Conservation (phyloP, 1,139 yeast genomes). For the Nadsonia starkeyi-henricii region DNA sequence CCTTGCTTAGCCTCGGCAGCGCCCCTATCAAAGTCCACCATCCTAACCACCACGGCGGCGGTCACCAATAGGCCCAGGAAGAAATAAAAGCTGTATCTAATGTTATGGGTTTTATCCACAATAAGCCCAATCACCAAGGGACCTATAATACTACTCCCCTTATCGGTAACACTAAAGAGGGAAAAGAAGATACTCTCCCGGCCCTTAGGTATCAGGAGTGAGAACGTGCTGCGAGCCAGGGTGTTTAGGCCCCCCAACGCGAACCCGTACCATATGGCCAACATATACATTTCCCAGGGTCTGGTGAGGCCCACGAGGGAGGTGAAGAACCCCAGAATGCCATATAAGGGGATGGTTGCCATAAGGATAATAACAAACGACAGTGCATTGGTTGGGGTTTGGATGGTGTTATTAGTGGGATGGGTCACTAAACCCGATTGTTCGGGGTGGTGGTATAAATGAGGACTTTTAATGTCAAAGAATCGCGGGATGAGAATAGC, state of each 20-base stretch:
- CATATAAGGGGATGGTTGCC: conserved; percentile 50
- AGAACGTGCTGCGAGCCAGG: conserved; percentile 46
- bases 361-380: conserved; percentile 44
- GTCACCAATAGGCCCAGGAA: conserved; percentile 35
- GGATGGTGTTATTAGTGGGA: no score
- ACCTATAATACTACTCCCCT: conserved; percentile 58
- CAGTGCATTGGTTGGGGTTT: conserved; percentile 33
- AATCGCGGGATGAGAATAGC: conserved; percentile 39
- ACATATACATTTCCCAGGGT: conserved; percentile 46
- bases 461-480: neutral
- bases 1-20: conserved; percentile 20
- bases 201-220: conserved; percentile 53
- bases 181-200: conserved; percentile 60
- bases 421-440: no score
- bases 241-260: conserved; percentile 57
- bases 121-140: conserved; percentile 52
- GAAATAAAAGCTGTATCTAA: conserved; percentile 52
- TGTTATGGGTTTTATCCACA: conserved; percentile 53
- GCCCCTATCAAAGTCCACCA: conserved; percentile 45
- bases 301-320: conserved; percentile 39
- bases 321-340: conserved; percentile 44
- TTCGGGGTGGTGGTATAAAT: no score
- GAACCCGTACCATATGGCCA: conserved; percentile 59
- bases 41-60: conserved; percentile 37
- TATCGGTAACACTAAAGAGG: conserved; percentile 56